Percentiles rank a stretch among this genome's conserved stretches.
phyloP scores from a whole-genome alignment of 805 yeast species.

The Ogataea sp. region DNA sequence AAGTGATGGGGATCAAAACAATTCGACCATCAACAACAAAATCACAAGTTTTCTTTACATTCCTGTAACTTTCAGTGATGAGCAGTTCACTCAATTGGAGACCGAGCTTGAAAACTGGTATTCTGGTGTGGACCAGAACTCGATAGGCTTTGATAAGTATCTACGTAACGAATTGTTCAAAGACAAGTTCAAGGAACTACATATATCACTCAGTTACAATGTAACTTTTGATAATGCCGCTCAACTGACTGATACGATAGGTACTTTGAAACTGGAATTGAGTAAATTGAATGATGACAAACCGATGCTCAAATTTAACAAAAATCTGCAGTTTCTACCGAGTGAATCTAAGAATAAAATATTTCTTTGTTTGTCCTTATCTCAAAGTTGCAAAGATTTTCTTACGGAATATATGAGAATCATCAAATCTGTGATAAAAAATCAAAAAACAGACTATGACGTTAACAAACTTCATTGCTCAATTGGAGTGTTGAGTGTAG shows the following conservation, averaged over 20 bases:
- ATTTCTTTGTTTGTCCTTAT: neutral
- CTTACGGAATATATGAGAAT: no score
- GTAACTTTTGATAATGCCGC: neutral
- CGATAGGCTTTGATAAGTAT: neutral
- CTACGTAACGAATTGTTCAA: neutral
- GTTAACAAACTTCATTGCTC: neutral
- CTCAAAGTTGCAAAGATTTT: no score
- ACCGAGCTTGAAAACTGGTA: neutral
- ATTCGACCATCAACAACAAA: no score
- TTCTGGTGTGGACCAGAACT: neutral
- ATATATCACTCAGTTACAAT: conserved; percentile 12
- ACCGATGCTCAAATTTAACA: neutral
- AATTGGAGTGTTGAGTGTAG: neutral
- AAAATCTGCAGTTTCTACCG: neutral
- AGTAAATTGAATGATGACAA: neutral
- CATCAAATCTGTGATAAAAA: no score
- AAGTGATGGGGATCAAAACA: neutral
- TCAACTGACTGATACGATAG: neutral
- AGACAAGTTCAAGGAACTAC: conserved; percentile 5
- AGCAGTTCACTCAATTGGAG: neutral
- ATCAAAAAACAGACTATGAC: no score
- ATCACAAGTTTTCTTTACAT: neutral
- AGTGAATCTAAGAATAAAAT: neutral
- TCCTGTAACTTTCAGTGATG: neutral
- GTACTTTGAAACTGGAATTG: neutral